These are phyloP conservation scores for Monosporascus sp. DNA, from an alignment of 2,329 filamentous ascomycete species.

Conservation along the genomic window DNA sequence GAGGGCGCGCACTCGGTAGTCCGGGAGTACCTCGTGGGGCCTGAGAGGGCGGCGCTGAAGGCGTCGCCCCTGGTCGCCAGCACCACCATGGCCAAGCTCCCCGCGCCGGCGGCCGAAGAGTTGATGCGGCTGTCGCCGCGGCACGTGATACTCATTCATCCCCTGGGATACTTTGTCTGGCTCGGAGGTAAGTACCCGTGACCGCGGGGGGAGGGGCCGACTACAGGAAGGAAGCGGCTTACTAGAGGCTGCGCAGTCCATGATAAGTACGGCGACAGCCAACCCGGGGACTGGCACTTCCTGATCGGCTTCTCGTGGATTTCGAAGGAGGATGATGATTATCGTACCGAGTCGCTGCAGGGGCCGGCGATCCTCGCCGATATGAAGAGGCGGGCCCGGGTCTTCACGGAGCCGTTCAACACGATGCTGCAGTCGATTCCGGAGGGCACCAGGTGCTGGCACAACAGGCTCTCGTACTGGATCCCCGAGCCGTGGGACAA, in stretches of 20 bases:
- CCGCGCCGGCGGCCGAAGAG: background rate
- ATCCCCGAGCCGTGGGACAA: background rate
- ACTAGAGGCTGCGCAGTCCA: background rate
- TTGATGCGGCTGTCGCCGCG: background rate
- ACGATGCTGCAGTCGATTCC: background rate
- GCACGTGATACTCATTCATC: background rate
- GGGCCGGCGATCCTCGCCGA: background rate
- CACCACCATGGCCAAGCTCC: background rate
- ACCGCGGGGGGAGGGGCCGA: background rate
- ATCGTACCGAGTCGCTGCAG: background rate
- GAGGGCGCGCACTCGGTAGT: background rate
- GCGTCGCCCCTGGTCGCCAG: background rate
- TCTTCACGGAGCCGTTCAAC: background rate
- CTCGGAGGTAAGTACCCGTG: background rate
- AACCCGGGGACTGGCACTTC: background rate
- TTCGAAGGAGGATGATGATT: background rate
- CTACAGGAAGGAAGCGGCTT: background rate
- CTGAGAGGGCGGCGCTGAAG: background rate
- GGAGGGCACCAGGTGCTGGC: background rate
- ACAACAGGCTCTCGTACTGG: background rate
- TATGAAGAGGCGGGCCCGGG: background rate
- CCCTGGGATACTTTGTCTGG: background rate
- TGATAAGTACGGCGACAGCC: background rate
- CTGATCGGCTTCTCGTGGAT: background rate
- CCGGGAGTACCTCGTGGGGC: background rate